Percentiles rank a stretch among this genome's conserved stretches.
These are phyloP conservation scores for Ophiorrhiza pumila DNA, from an alignment of 257 asterid genomes.

Conservation along the genomic window DNA sequence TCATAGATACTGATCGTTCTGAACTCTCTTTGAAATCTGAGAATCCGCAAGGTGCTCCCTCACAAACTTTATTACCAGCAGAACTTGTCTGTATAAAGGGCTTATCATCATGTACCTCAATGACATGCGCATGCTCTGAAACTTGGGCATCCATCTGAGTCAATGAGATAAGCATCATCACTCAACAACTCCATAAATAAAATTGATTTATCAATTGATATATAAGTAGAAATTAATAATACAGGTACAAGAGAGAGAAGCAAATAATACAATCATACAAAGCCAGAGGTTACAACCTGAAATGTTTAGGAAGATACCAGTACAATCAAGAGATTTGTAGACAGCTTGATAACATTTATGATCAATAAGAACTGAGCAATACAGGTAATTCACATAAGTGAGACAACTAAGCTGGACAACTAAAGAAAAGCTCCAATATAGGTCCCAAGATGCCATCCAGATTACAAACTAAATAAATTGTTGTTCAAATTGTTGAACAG, in stretches of 20 bases:
- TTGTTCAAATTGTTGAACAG: not conserved
- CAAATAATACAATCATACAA: not conserved
- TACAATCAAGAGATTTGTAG: not conserved
- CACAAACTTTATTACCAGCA: slow-evolving; percentile 56
- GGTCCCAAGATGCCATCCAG: not conserved
- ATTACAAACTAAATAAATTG: not conserved
- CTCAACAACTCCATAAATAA: not conserved
- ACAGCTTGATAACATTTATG: not conserved
- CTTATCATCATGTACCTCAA: slow-evolving; percentile 47
- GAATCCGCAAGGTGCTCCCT: slow-evolving; percentile 75
- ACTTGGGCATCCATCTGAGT: slow-evolving; percentile 60
- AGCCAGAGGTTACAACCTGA: not conserved
- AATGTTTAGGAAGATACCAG: not conserved
- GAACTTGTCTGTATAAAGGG: slow-evolving; percentile 35
- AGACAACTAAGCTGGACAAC: not conserved
- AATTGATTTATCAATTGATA: not conserved
- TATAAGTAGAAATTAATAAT: not conserved
- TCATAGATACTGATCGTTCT: slow-evolving; percentile 75
- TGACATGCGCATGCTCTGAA: slow-evolving; percentile 41
- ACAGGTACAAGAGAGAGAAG: too few relatives aligned
- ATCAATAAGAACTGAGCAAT: not conserved
- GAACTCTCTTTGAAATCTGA: slow-evolving; percentile 59
- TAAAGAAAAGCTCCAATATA: not conserved
- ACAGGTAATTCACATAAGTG: not conserved
- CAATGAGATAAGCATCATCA: slow-evolving; percentile 6